phyloP scores from a whole-genome alignment of 257 asterid genomes.

The Nicotiana sylvestris region DNA sequence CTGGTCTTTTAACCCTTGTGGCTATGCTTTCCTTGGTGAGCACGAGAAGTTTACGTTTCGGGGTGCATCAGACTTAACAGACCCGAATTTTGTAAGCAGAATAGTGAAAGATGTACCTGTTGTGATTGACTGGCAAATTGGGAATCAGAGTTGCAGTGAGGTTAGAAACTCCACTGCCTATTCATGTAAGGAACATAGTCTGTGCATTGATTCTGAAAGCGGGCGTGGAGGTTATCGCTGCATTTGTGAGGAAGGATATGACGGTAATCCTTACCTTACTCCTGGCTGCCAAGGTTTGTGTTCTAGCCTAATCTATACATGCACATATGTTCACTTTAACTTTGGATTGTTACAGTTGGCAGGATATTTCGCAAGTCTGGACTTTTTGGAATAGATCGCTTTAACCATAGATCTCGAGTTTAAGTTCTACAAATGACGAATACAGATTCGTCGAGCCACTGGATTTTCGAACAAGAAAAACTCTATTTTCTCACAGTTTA shows the following conservation, averaged over 20 bases:
- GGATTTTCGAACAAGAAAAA: no score
- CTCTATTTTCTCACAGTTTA: no score
- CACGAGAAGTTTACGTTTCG: not conserved
- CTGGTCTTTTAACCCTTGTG: slow-evolving; percentile 16
- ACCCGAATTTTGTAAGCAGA: not conserved
- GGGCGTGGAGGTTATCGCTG: slow-evolving; percentile 19
- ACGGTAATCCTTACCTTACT: slow-evolving; percentile 15
- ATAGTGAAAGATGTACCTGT: not conserved
- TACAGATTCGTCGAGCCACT: not conserved
- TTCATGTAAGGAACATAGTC: slow-evolving; percentile 10
- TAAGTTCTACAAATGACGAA: no score
- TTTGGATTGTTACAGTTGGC: no score
- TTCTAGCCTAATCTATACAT: not conserved
- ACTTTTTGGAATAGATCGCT: no score
- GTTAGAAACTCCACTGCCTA: not conserved
- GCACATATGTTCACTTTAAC: no score
- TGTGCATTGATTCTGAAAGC: slow-evolving; percentile 13
- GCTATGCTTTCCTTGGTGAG: slow-evolving; percentile 15
- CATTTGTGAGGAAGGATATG: slow-evolving; percentile 13
- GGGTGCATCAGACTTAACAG: slow-evolving; percentile 2
- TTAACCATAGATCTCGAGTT: not conserved
- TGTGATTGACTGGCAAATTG: slow-evolving; percentile 18
- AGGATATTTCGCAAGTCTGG: no score
- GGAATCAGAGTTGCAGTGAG: not conserved
- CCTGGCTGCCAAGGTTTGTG: slow-evolving; percentile 12